Evolutionary conservation across 2,329 filamentous ascomycete species (phyloP).

Genomic region (Verruconis gallopava): DNA sequence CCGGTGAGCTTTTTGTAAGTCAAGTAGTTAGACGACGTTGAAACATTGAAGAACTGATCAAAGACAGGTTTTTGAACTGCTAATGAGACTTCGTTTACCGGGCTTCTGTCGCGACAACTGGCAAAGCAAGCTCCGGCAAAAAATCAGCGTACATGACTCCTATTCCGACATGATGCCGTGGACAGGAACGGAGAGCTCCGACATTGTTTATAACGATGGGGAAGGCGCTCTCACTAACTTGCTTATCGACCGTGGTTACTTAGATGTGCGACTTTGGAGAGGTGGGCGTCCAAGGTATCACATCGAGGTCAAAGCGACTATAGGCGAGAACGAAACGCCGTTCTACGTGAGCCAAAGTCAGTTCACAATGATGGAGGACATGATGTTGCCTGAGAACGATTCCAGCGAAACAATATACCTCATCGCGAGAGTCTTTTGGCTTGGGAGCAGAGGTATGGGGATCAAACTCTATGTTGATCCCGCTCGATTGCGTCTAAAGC

Average conservation of each 20-base stretch:
- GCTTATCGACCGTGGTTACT: conserved; percentile 24
- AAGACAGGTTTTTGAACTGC: conserved; percentile 33
- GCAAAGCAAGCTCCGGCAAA: conserved; percentile 35
- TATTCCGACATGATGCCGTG: conserved; percentile 31
- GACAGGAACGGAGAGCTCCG: conserved; percentile 32
- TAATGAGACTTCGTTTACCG: conserved; percentile 22
- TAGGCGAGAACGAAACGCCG: conserved; percentile 22
- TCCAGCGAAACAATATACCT: conserved; percentile 22
- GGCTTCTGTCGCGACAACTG: conserved; percentile 32
- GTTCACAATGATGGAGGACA: conserved; percentile 19
- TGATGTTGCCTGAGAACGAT: background rate
- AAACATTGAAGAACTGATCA: no score
- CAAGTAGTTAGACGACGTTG: no score
- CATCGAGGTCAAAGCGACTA: conserved; percentile 41
- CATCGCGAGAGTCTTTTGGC: conserved; percentile 29
- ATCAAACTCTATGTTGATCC: conserved; percentile 30
- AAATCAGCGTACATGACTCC: conserved; percentile 26
- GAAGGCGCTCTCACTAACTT: conserved; percentile 22
- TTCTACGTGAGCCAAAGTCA: conserved; percentile 38
- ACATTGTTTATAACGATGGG: conserved; percentile 33
- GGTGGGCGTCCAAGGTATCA: conserved; percentile 27
- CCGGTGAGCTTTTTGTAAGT: conserved; percentile 17
- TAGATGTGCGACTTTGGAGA: conserved; percentile 18
- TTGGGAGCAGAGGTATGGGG: conserved; percentile 20
- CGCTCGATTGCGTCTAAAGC: conserved; percentile 16